These are phyloP conservation scores for Trichocladium antarcticum DNA, from an alignment of 495 filamentous ascomycete genomes.

Conservation along the genomic window DNA sequence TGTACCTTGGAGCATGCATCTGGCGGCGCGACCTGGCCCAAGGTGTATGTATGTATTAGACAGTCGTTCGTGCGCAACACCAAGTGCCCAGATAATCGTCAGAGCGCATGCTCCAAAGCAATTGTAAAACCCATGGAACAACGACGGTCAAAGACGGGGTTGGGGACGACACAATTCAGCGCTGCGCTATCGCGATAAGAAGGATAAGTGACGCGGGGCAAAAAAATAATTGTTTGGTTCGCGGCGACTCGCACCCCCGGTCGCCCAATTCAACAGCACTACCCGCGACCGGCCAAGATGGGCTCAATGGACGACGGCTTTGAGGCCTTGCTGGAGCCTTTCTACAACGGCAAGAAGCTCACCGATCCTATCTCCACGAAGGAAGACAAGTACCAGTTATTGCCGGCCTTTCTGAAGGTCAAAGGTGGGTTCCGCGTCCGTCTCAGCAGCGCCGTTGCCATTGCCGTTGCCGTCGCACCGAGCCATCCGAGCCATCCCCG, in stretches of 20 bases:
- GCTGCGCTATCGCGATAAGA: slow-evolving; percentile 14
- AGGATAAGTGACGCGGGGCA: slow-evolving; percentile 13
- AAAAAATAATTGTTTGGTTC: slow-evolving; percentile 15
- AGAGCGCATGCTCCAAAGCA: too few relatives aligned
- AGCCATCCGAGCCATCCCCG: background rate
- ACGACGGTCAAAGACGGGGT: too few relatives aligned
- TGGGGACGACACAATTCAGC: too few relatives aligned
- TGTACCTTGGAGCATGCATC: too few relatives aligned
- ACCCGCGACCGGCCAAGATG: slow-evolving; percentile 25
- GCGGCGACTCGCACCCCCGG: background rate
- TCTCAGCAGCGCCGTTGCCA: background rate
- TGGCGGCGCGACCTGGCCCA: too few relatives aligned
- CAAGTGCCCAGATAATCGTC: too few relatives aligned
- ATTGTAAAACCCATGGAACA: too few relatives aligned
- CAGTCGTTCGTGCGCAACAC: too few relatives aligned
- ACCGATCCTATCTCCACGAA: slow-evolving; percentile 90
- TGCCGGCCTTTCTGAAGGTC: slow-evolving; percentile 93
- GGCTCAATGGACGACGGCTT: slow-evolving; percentile 48
- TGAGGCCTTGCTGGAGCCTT: slow-evolving; percentile 82
- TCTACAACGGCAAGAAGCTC: slow-evolving; percentile 88
- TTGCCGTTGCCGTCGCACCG: background rate
- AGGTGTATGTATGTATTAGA: too few relatives aligned
- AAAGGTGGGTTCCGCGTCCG: slow-evolving; percentile 50
- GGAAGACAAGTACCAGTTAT: slow-evolving; percentile 87
- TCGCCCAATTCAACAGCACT: slow-evolving; percentile 10